Evolutionary conservation across 805 yeast species (phyloP), one percentile per base, ranked within the genome.

Genomic region (Candida fluviatilis): DNA sequence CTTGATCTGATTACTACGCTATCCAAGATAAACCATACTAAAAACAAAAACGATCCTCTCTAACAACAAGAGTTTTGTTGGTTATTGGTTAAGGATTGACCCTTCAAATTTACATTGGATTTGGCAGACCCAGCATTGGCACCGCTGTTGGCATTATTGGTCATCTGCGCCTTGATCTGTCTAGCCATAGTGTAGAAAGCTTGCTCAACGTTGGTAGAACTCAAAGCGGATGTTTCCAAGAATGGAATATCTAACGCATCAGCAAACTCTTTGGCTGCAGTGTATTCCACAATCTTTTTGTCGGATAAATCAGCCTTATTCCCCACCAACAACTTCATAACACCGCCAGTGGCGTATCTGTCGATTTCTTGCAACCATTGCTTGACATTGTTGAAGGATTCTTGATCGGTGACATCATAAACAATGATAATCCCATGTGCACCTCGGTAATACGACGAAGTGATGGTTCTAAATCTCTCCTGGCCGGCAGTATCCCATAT

Each of bases 401-500:
- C 96, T 67, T 88, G 96, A 65, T 93, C 98, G 37, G 99, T 93
- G 33, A 93, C 97, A 60, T 91, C 99, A 64, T 93, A 91, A 37
- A 91, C 99, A 53, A 91, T 91, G 55, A 91, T 93, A 63, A 91
- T 93, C 45, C 99, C 99, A 60, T 91, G 98, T 10, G 98, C 96
- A 40, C 99, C 99, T 64, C 99, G 84, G 73, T 91, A 91, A 71
- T 91, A 91, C 12, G 96, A 87, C 11, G 96, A 86, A 10, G 98
- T 93, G 68, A 91, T 91, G 36, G 99, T 93, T 69, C 98, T 82
- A 72, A 93, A 93, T 54, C 99, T 75, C 66, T 93, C 99, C 71
- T 93, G 99, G 34, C 99, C 99, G 10, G 98, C 99, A 40, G 99
- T 93, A 62, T 93, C 99, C 99, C 99, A 93, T 59, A 93, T 91